phyloP scores from a whole-genome alignment of 208 protist genomes.

The Leishmania arabica region DNA sequence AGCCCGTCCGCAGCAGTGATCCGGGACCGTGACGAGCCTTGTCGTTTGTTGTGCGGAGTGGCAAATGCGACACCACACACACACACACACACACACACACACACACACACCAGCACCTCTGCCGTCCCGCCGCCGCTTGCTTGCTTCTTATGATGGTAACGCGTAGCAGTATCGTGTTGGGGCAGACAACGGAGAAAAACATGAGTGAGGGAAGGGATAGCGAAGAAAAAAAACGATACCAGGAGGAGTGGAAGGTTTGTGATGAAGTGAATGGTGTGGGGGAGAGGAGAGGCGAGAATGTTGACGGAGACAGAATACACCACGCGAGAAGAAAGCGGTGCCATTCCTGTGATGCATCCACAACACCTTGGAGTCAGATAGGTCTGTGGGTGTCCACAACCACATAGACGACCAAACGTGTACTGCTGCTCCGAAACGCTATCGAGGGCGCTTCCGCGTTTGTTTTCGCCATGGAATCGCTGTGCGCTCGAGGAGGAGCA shows the following conservation, averaged over 20 bases:
- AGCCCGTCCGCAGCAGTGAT: not conserved
- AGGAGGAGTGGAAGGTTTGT: not conserved
- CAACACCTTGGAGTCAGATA: not conserved
- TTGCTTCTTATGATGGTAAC: not conserved
- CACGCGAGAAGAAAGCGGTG: not conserved
- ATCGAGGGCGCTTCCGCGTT: not conserved
- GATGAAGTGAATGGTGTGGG: not conserved
- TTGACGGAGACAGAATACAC: not conserved
- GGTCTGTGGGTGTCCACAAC: not conserved
- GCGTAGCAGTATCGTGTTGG: not conserved
- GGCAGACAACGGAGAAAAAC: not conserved
- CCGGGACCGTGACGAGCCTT: not conserved
- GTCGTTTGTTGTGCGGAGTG: not conserved
- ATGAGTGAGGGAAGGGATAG: not conserved
- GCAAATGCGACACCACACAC: not conserved
- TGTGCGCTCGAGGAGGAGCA: not conserved
- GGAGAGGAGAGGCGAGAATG: not conserved
- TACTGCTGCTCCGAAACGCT: too few relatives aligned
- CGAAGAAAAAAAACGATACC: not conserved
- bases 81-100: not conserved
- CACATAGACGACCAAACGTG: not conserved
- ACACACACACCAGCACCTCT: not conserved
- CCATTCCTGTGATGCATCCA: not conserved
- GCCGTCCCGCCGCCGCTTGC: not conserved
- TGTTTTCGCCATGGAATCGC: not conserved